phyloP scores from a whole-genome alignment of 1,284 basidiomycete species.

The Rhodotorula glutinis region DNA sequence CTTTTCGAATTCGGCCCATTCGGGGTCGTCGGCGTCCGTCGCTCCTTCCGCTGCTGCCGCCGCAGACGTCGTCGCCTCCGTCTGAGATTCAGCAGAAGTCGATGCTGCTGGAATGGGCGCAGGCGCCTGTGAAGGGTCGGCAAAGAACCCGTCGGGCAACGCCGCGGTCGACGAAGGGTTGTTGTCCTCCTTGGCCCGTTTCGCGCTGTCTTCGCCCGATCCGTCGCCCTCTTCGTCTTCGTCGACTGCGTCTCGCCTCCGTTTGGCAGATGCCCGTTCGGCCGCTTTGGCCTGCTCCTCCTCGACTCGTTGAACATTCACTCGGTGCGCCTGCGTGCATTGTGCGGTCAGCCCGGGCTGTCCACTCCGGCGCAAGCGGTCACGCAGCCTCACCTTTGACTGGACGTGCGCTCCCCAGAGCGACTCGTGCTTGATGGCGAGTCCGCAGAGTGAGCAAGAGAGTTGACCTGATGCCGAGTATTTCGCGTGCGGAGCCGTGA shows the following conservation, averaged over 20 bases:
- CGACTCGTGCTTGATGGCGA: slow-evolving; percentile 64
- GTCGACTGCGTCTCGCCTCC: background rate
- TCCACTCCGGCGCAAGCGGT: too few species aligned
- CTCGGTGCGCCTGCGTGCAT: slow-evolving; percentile 50
- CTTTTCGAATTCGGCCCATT: slow-evolving; percentile 32
- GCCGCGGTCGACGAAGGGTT: slow-evolving; percentile 4
- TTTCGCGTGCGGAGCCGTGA: slow-evolving; percentile 66
- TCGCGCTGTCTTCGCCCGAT: slow-evolving; percentile 1
- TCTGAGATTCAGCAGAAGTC: slow-evolving; percentile 32
- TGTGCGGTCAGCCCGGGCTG: too few species aligned
- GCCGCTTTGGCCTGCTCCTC: slow-evolving; percentile 18
- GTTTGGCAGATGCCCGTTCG: slow-evolving; percentile 1
- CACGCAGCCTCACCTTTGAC: slow-evolving; percentile 57
- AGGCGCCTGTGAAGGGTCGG: slow-evolving; percentile 62
- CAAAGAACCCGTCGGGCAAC: slow-evolving; percentile 73
- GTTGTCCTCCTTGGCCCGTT: slow-evolving; percentile 1
- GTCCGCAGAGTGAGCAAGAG: slow-evolving; percentile 64
- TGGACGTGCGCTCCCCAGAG: slow-evolving; percentile 75
- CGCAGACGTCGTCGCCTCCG: background rate
- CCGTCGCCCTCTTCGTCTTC: background rate
- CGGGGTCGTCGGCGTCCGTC: slow-evolving; percentile 27
- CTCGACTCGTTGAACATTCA: slow-evolving; percentile 31
- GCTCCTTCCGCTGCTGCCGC: background rate
- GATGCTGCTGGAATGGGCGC: slow-evolving; percentile 45
- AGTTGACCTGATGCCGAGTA: slow-evolving; percentile 61